These are phyloP conservation scores for Fusarium sp. DNA, from an alignment of 2,329 filamentous ascomycete genomes.

Conservation along the genomic window DNA sequence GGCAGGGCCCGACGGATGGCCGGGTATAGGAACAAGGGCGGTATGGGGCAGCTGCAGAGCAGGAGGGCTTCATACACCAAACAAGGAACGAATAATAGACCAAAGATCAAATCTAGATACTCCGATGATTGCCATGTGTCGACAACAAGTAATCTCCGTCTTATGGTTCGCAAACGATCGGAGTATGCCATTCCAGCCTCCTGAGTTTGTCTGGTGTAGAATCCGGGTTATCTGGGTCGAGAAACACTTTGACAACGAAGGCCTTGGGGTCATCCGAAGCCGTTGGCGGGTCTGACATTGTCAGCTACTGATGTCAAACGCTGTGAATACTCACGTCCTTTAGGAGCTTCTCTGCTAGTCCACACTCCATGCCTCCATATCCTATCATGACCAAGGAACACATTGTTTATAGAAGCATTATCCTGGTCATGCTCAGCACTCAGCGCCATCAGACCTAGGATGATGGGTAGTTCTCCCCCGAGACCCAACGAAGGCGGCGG, in stretches of 20 bases:
- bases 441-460: slow-evolving; percentile 57
- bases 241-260: slow-evolving; percentile 51
- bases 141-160: not conserved
- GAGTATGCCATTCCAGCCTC: slow-evolving; percentile 43
- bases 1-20: slow-evolving; percentile 5
- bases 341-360: slow-evolving; percentile 35
- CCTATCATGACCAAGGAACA: slow-evolving; percentile 43
- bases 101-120: slow-evolving; percentile 33
- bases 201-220: slow-evolving; percentile 44
- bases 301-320: not conserved
- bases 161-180: slow-evolving; percentile 41
- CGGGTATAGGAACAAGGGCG: slow-evolving; percentile 25
- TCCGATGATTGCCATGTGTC: not conserved
- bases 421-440: slow-evolving; percentile 9
- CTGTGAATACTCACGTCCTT: slow-evolving; percentile 43
- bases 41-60: slow-evolving; percentile 33
- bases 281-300: slow-evolving; percentile 39
- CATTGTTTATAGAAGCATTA: slow-evolving; percentile 21
- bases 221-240: slow-evolving; percentile 46
- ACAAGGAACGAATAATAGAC: slow-evolving; percentile 44
- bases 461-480: slow-evolving; percentile 52
- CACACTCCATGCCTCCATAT: slow-evolving; percentile 46
- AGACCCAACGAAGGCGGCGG: slow-evolving; percentile 48
- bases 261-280: slow-evolving; percentile 45
- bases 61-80: slow-evolving; percentile 37